These are phyloP conservation scores for Hyaloscypha bicolor DNA, from an alignment of 495 filamentous ascomycete species.

Conservation along the genomic window DNA sequence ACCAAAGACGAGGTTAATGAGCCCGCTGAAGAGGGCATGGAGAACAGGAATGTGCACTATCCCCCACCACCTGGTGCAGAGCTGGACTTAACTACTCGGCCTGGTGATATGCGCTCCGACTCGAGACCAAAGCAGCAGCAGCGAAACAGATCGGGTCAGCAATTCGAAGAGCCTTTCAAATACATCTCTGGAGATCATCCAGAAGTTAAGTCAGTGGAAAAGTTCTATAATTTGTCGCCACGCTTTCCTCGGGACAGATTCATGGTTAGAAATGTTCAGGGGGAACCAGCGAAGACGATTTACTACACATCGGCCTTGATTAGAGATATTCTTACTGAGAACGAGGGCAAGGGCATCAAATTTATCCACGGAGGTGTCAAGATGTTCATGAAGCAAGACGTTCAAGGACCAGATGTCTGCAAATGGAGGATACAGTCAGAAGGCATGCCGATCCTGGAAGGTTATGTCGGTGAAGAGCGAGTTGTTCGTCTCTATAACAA, in stretches of 20 bases:
- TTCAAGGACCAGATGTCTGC: slow-evolving; percentile 79
- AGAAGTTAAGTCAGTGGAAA: slow-evolving; percentile 71
- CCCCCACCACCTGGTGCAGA: slow-evolving; percentile 44
- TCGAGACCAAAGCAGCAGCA: slow-evolving; percentile 40
- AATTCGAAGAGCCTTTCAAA: slow-evolving; percentile 87
- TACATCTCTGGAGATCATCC: slow-evolving; percentile 73
- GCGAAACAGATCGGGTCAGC: slow-evolving; percentile 43
- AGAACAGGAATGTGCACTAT: slow-evolving; percentile 45
- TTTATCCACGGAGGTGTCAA: slow-evolving; percentile 97
- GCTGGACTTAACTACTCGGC: slow-evolving; percentile 43
- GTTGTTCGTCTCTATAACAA: slow-evolving; percentile 73
- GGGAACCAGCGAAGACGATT: slow-evolving; percentile 80
- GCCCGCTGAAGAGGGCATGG: slow-evolving; percentile 37
- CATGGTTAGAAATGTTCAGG: slow-evolving; percentile 91
- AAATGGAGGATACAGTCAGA: slow-evolving; percentile 95
- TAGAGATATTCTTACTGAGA: slow-evolving; percentile 75
- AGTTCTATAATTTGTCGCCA: slow-evolving; percentile 79
- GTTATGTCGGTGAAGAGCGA: slow-evolving; percentile 79
- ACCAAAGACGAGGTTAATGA: slow-evolving; percentile 41
- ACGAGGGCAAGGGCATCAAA: slow-evolving; percentile 87
- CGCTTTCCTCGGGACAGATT: slow-evolving; percentile 88
- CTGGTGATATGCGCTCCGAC: slow-evolving; percentile 29
- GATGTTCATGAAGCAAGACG: slow-evolving; percentile 98
- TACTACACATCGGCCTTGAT: slow-evolving; percentile 93
- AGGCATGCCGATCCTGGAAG: slow-evolving; percentile 82